Evolutionary conservation across 306 rosid genomes (phyloP).

Genomic region (Quercus alba): DNA sequence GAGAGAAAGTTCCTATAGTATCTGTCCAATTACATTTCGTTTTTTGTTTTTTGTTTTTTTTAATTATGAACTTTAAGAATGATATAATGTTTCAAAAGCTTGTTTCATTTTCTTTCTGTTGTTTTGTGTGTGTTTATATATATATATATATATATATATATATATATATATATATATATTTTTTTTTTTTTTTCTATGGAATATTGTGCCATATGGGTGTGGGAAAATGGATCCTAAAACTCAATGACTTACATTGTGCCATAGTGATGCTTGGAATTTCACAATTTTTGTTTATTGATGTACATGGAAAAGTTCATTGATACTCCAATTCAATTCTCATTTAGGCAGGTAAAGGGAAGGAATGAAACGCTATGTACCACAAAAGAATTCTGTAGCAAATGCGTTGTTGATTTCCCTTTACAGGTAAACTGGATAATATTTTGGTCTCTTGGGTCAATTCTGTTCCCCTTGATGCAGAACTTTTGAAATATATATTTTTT

Average conservation of each 20-base stretch:
- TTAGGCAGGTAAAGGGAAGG: constrained; percentile 58
- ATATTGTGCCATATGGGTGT: constrained; percentile 59
- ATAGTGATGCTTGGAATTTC: constrained; percentile 30
- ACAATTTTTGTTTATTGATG: background rate
- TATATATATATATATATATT: too few species aligned
- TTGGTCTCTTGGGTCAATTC: background rate
- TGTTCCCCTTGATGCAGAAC: background rate
- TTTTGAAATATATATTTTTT: constrained; percentile 9
- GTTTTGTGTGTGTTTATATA: background rate
- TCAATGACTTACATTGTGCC: constrained; percentile 25
- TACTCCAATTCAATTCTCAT: background rate
- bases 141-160: too few species aligned
- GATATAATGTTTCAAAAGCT: background rate
- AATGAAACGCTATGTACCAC: constrained; percentile 65
- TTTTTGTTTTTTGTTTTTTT: too few species aligned
- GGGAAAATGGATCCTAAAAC: constrained; percentile 88
- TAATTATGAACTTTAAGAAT: too few species aligned
- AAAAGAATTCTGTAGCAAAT: constrained; percentile 81
- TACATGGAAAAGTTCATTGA: background rate
- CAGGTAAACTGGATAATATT: constrained; percentile 38
- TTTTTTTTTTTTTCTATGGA: constrained; percentile 1
- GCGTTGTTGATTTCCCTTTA: constrained; percentile 78
- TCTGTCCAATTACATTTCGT: too few species aligned
- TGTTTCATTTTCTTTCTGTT: background rate
- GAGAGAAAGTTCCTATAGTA: too few species aligned